phyloP scores from a whole-genome alignment of 2,329 filamentous ascomycete species.

The Zasmidium cellare region DNA sequence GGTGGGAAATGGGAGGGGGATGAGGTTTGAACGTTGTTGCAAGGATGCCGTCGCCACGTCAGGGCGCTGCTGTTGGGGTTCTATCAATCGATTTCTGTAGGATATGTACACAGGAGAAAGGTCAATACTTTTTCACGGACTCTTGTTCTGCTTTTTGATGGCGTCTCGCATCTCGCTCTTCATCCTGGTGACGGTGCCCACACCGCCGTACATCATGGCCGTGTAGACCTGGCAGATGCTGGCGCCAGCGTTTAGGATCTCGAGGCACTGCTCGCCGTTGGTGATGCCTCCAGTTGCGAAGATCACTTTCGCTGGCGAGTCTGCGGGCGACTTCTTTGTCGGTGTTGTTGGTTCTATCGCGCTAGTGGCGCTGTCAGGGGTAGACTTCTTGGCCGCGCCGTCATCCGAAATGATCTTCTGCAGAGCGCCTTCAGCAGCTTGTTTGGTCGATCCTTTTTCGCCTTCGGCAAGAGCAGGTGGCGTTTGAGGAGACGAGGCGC shows the following conservation, averaged over 20 bases:
- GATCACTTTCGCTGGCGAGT: slow-evolving; percentile 65
- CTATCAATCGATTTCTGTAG: background rate
- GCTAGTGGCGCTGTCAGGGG: background rate
- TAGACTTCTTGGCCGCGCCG: background rate
- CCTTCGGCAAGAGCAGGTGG: slow-evolving; percentile 8
- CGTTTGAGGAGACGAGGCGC: slow-evolving; percentile 3
- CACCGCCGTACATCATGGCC: slow-evolving; percentile 63
- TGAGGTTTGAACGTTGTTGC: too few relatives aligned
- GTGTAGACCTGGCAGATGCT: slow-evolving; percentile 73
- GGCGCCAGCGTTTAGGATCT: slow-evolving; percentile 83
- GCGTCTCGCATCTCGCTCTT: slow-evolving; percentile 53
- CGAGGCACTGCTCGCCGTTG: slow-evolving; percentile 77
- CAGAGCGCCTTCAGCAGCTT: slow-evolving; percentile 20
- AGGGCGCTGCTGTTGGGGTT: background rate
- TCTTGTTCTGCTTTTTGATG: slow-evolving; percentile 23
- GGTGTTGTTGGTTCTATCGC: background rate
- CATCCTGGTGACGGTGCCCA: slow-evolving; percentile 59
- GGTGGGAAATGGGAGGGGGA: background rate
- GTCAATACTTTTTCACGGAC: background rate
- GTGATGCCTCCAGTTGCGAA: slow-evolving; percentile 94
- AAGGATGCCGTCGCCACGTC: too few relatives aligned
- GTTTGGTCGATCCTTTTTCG: slow-evolving; percentile 12
- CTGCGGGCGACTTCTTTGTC: background rate
- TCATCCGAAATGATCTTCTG: slow-evolving; percentile 18
- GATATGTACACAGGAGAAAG: background rate